Percentiles rank a stretch among this genome's conserved stretches.
phyloP scores from a whole-genome alignment of 78 protist species.

The Isochrysis galbana region DNA sequence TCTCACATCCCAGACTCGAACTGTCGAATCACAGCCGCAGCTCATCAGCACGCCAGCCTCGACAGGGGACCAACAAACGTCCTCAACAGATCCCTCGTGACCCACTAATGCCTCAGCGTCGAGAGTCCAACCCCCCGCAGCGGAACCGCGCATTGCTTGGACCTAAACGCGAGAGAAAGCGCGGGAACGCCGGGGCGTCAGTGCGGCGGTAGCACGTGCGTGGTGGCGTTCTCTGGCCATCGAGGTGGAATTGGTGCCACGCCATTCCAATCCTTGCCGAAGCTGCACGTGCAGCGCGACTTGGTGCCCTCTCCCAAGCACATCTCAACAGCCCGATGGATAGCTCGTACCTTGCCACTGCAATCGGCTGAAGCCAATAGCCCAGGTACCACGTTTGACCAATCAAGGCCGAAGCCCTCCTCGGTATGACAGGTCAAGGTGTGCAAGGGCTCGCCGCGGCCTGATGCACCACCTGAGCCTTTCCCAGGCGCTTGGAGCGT shows the following conservation, averaged over 20 bases:
- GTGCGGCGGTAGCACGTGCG: no score
- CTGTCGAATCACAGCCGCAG: conserved; percentile 64
- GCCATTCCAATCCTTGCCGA: no score
- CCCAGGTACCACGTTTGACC: conserved; percentile 59
- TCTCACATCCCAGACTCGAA: conserved; percentile 81
- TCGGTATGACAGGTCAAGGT: conserved; percentile 47
- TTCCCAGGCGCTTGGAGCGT: not conserved
- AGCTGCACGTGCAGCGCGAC: no score
- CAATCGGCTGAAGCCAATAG: conserved; percentile 63
- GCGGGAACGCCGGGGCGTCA: no score
- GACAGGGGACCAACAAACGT: conserved; percentile 82
- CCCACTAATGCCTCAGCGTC: conserved; percentile 60
- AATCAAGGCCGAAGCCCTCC: conserved; percentile 92
- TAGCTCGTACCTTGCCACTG: not conserved
- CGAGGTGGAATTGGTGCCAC: no score
- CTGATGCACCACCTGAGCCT: not conserved
- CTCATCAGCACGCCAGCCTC: conserved; percentile 76
- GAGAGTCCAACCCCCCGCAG: conserved; percentile 58
- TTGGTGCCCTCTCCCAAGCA: no score
- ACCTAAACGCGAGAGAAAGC: no score
- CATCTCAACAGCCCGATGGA: no score
- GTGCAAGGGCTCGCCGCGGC: not conserved
- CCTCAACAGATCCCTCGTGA: conserved; percentile 83
- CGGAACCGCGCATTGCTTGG: conserved; percentile 46
- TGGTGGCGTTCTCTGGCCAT: no score